phyloP scores from a whole-genome alignment of 345 rosid species.

The Orychophragmus violaceus region DNA sequence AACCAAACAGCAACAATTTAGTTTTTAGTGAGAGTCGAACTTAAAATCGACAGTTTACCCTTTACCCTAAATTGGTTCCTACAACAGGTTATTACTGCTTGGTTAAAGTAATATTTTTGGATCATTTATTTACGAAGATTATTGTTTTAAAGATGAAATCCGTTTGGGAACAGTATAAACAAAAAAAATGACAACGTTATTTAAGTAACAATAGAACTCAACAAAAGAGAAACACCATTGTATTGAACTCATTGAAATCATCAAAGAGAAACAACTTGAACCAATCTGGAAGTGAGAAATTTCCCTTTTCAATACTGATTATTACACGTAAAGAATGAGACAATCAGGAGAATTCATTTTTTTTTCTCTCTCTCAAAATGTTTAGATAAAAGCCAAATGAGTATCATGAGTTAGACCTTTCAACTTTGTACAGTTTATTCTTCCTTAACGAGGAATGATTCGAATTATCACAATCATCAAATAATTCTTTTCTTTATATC shows the following conservation, averaged over 20 bases:
- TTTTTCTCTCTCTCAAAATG: too few species aligned
- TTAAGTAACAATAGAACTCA: not conserved
- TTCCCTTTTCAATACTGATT: not conserved
- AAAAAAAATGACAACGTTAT: not conserved
- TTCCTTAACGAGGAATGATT: not conserved
- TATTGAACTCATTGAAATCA: not conserved
- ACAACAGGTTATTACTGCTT: too few species aligned
- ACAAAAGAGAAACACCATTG: not conserved
- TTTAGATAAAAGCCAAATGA: not conserved
- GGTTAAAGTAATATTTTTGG: not conserved
- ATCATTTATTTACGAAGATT: not conserved
- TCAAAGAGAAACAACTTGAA: not conserved
- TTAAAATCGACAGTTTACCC: too few species aligned
- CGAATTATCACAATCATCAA: constrained; percentile 23
- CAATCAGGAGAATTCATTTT: not conserved
- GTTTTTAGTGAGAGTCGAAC: too few species aligned
- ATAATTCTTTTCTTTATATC: not conserved
- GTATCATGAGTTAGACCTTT: constrained; percentile 17
- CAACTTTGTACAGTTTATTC: constrained; percentile 3
- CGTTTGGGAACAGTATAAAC: not conserved
- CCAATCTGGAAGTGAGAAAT: not conserved
- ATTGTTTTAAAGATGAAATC: not conserved
- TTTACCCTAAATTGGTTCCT: too few species aligned
- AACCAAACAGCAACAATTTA: too few species aligned
- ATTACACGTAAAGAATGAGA: not conserved